These are phyloP conservation scores for Phytophthora crassamura DNA, from an alignment of 352 stramenopile genomes.

Conservation along the genomic window DNA sequence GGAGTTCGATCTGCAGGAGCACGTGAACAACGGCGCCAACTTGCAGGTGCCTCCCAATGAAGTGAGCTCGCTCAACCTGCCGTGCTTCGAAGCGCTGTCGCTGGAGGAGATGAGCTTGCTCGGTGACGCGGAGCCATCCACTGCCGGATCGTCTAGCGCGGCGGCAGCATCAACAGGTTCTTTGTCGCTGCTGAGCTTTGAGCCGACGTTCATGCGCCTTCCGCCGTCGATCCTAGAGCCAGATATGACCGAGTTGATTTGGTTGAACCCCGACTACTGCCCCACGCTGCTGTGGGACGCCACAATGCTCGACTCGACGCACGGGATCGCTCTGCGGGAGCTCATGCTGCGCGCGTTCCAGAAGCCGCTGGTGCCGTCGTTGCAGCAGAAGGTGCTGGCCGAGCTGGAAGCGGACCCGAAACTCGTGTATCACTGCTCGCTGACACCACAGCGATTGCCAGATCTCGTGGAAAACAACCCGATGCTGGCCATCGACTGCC, in stretches of 20 bases:
- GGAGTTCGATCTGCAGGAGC: constrained; percentile 83
- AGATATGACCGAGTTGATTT: constrained; percentile 91
- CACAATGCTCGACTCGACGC: constrained; percentile 88
- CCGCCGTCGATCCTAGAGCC: constrained; percentile 85
- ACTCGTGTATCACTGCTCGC: constrained; percentile 92
- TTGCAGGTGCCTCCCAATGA: constrained; percentile 73
- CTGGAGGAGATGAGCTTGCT: constrained; percentile 77
- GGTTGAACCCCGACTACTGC: constrained; percentile 93
- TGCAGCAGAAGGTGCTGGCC: constrained; percentile 91
- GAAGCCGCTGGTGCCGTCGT: constrained; percentile 84
- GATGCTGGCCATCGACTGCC: constrained; percentile 97
- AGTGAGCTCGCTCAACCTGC: constrained; percentile 71
- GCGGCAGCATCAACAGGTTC: constrained; percentile 41
- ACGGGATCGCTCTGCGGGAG: constrained; percentile 88
- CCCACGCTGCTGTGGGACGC: constrained; percentile 91
- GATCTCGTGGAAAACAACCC: constrained; percentile 98
- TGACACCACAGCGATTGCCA: constrained; percentile 94
- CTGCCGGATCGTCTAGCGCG: constrained; percentile 30
- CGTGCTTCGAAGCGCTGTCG: constrained; percentile 75
- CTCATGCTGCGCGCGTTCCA: constrained; percentile 93
- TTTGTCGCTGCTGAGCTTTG: constrained; percentile 87
- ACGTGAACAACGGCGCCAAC: constrained; percentile 83
- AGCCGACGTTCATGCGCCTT: constrained; percentile 90
- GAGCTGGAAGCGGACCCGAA: constrained; percentile 91
- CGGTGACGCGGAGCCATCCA: constrained; percentile 30